Percentiles rank a stretch among this genome's conserved stretches.
Conservation (phyloP, 805 yeast genomes). For the Sporopachydermia quercuum region DNA sequence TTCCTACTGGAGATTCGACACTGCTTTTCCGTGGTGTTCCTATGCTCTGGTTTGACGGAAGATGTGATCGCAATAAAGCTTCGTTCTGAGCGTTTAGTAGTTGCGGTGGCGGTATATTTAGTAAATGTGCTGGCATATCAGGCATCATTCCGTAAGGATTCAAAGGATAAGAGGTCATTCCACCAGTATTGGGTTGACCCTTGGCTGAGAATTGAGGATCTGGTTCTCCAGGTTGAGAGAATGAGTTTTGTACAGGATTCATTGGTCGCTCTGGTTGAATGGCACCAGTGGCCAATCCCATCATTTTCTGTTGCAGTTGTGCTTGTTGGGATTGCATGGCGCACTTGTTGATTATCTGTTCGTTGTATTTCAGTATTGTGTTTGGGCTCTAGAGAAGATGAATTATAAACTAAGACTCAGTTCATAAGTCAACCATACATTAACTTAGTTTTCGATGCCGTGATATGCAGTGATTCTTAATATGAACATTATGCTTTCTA, state of each 20-base stretch:
- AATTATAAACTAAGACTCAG: too few species aligned
- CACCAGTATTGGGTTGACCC: not conserved
- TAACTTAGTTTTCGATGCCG: too few species aligned
- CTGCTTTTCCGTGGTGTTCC: not conserved
- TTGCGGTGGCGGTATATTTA: not conserved
- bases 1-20: not conserved
- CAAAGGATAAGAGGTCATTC: not conserved
- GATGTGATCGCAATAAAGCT: not conserved
- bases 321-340: conserved; percentile 1
- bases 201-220: not conserved
- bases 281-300: not conserved
- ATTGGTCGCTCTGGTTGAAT: conserved; percentile 1
- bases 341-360: too few species aligned
- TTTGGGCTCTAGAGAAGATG: too few species aligned
- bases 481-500: too few species aligned
- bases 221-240: not conserved
- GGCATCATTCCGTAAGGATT: not conserved
- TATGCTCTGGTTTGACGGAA: not conserved
- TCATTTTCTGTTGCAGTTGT: not conserved
- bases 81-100: not conserved
- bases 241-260: not conserved
- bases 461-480: too few species aligned
- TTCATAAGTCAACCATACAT: too few species aligned
- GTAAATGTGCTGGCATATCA: not conserved
- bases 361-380: too few species aligned